Base-by-base conservation (phyloP, 768 basidiomycete genomes). In the Boletellus sp. region DNA sequence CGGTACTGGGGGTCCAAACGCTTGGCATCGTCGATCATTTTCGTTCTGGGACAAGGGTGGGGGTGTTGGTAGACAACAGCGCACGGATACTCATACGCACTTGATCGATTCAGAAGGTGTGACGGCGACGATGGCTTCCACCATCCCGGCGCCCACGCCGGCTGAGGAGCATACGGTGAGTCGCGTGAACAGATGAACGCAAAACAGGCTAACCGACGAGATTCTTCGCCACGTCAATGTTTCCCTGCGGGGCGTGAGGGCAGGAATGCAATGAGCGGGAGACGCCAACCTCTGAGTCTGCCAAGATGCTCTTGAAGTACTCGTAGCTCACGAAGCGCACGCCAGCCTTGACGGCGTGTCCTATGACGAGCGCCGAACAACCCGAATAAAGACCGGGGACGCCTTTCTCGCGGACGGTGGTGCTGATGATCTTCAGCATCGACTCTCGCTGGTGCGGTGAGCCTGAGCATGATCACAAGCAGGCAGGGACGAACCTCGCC, bases 81-180 rank as follows among this genome's bases (percentile, higher is more conserved):
- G 8, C 8, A n/a, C 7, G 22, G n/a, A 11, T 6, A 26, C 10
- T 3, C 2, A 35, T 2, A 69, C 88, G 35, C 42, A 94, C 95
- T 99, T 99, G 76, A 98, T 96, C 0, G 95, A 97, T 68, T 99
- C 95, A 12, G 91, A 94, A 3, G 95, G 95, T 0, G 95, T 98
- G 3, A 99, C 95, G 2, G 95, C 95, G 48, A 97, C 81, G 19
- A 97, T 66, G 1, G 95, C 92, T 68, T 98, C 95, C 61, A 76
- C 86, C 83, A 93, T 81, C 4, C 95, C 95, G 2, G 95, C 95
- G 28, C 87, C 86, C 11, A 90, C 71, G 28, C 89, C 88, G 51
- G 89, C 88, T 83, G 59, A 8, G 26, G 6, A 32, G 16, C 8
- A 45, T 42, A 16, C 9, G 6, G 38, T 60, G 35, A 63, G 58